phyloP scores from a whole-genome alignment of 148 eudicot species.

The Fallopia convolvulus region DNA sequence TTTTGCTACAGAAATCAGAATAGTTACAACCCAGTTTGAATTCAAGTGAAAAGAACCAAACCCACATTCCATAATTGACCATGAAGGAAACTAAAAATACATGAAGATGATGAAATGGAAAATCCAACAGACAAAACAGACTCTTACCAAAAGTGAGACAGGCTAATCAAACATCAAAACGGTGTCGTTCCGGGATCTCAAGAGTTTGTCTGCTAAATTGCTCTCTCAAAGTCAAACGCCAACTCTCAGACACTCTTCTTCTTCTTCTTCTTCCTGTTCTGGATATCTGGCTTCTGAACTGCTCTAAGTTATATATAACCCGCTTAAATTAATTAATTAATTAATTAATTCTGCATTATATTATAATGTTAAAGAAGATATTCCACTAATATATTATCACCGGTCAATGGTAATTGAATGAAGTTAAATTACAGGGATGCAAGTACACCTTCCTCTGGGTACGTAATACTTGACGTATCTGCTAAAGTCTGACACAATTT shows the following conservation, averaged over 20 bases:
- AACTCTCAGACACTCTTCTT: neutral
- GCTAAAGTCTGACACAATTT: neutral
- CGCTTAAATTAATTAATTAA: neutral
- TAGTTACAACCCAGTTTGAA: neutral
- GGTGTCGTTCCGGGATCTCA: neutral
- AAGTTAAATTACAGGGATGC: neutral
- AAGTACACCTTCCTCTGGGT: neutral
- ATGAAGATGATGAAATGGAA: neutral
- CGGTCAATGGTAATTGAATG: neutral
- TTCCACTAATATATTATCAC: neutral
- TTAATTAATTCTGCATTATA: neutral
- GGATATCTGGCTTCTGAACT: neutral
- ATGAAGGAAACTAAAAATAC: neutral
- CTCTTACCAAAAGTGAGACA: neutral
- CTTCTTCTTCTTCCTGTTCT: neutral
- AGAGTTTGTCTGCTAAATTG: neutral
- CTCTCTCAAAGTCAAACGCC: neutral
- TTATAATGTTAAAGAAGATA: neutral
- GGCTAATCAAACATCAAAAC: neutral
- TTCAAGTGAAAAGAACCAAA: neutral
- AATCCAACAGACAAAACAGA: neutral
- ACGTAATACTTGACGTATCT: constrained; percentile 1
- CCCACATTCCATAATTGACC: neutral
- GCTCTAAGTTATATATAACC: neutral
- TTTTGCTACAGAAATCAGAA: neutral